Evolutionary conservation across 148 eudicot genomes (phyloP), one percentile per base, ranked within the genome.

Genomic region (Limonium bicolor): DNA sequence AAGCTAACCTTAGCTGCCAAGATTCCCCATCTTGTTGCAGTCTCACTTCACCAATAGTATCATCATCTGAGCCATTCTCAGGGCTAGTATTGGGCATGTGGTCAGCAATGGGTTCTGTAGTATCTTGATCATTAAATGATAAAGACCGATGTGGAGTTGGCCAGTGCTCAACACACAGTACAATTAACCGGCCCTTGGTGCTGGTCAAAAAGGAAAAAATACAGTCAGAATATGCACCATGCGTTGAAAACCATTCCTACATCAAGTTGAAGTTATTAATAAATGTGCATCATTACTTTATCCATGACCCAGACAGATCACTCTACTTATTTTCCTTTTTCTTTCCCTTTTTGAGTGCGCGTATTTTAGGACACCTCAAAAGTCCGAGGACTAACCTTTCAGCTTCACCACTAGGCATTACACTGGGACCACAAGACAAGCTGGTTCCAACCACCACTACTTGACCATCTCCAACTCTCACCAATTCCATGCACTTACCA

Each of bases 371-470:
- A n/a, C n/a, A n/a, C n/a, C n/a, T n/a, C n/a, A n/a, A n/a, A n/a
- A n/a, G n/a, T n/a, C n/a, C n/a, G 41, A 53, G 25, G 26, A 58
- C 69, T 55, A 41, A 87, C 96, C 90, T 76, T 74, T 80, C 97
- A 67, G 97, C 84, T 77, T 88, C 97, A 29, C 97, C 97, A 72
- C 65, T 83, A 30, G 94, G 67, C 97, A 88, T 83, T 37, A 83
- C 75, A 59, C 79, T 81, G 35, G 97, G 94, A 57, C 97, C 97
- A 50, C 68, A 36, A 46, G 92, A 88, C 33, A 70, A 67, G 60
- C 94, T 77, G 54, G 97, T 88, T 59, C 97, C 97, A 41, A 83
- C 71, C 59, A 88, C 78, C 74, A 88, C 48, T 30, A 83, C 77
- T 31, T 70, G 78, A 43, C 77, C 86, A 55, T 63, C 68, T 53